Conservation (phyloP, 768 basidiomycete species). For the Suillus subaureus region DNA sequence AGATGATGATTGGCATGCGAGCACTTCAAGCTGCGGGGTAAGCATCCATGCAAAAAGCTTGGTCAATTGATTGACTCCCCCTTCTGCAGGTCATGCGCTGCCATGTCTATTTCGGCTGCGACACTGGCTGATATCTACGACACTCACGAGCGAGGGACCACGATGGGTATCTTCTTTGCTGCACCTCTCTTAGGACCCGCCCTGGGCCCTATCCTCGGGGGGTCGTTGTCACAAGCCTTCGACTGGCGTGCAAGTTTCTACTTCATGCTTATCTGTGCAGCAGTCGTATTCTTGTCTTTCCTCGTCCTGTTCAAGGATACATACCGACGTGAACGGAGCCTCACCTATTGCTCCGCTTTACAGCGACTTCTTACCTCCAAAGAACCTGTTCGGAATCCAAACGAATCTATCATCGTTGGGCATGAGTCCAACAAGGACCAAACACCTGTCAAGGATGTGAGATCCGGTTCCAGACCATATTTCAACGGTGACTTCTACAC, state of each 20-base stretch:
- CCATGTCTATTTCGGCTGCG: slow-evolving; percentile 72
- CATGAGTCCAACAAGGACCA: slow-evolving; percentile 15
- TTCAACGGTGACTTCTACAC: slow-evolving; percentile 14
- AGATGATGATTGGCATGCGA: slow-evolving; percentile 65
- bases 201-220: slow-evolving; percentile 74
- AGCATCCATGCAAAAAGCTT: slow-evolving; percentile 16
- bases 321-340: slow-evolving; percentile 71
- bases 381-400: slow-evolving; percentile 21
- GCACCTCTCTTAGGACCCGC: slow-evolving; percentile 79
- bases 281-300: slow-evolving; percentile 55
- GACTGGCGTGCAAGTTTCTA: slow-evolving; percentile 85
- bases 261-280: slow-evolving; percentile 69
- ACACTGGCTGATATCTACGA: slow-evolving; percentile 82
- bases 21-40: slow-evolving; percentile 67
- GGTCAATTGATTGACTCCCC: slow-evolving; percentile 5
- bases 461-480: slow-evolving; percentile 21
- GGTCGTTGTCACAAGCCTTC: slow-evolving; percentile 62
- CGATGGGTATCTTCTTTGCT: slow-evolving; percentile 81
- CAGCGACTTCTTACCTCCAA: slow-evolving; percentile 40
- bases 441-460: slow-evolving; percentile 18
- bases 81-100: slow-evolving; percentile 57
- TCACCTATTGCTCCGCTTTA: slow-evolving; percentile 73
- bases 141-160: slow-evolving; percentile 60
- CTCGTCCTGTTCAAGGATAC: slow-evolving; percentile 77
- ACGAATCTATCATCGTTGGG: slow-evolving; percentile 19